phyloP scores from a whole-genome alignment of 2,329 filamentous ascomycete species.

The Coccinonectria pachysandricola region DNA sequence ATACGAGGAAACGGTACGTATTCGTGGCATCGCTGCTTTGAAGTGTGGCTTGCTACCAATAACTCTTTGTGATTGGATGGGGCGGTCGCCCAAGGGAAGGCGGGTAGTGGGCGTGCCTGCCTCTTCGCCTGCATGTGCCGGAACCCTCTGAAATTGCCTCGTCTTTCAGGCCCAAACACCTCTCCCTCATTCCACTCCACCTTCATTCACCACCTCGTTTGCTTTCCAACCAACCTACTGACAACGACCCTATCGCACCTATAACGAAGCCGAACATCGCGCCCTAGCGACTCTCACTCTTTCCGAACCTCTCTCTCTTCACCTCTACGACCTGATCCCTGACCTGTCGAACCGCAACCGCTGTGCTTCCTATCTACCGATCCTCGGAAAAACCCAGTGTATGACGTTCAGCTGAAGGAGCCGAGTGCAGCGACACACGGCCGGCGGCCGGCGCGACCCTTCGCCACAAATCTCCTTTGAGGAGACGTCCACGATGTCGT shows the following conservation, averaged over 20 bases:
- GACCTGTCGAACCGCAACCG: too few species aligned
- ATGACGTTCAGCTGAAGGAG: conserved; percentile 22
- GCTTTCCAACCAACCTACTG: conserved; percentile 19
- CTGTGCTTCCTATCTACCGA: too few species aligned
- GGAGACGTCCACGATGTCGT: conserved; percentile 47
- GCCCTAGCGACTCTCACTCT: conserved; percentile 14
- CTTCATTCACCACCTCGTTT: conserved; percentile 19
- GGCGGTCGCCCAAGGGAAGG: conserved; percentile 1
- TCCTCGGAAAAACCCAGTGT: conserved; percentile 18
- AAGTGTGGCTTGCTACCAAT: too few species aligned
- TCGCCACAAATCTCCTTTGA: conserved; percentile 19
- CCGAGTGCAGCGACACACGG: conserved; percentile 24
- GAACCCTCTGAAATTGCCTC: conserved; percentile 17
- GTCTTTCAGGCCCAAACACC: conserved; percentile 22
- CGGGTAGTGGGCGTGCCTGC: conserved; percentile 5
- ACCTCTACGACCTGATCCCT: too few species aligned
- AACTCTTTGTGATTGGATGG: background rate
- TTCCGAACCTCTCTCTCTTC: conserved; percentile 4
- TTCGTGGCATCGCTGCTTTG: too few species aligned
- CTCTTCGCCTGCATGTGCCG: conserved; percentile 5
- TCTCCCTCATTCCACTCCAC: conserved; percentile 21
- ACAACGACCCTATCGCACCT: conserved; percentile 15
- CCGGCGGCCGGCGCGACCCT: conserved; percentile 25
- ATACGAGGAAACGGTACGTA: too few species aligned
- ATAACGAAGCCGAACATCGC: conserved; percentile 17